Evolutionary conservation across 306 rosid genomes (phyloP), one percentile per base, ranked within the genome.

Genomic region (Castanea sativa): DNA sequence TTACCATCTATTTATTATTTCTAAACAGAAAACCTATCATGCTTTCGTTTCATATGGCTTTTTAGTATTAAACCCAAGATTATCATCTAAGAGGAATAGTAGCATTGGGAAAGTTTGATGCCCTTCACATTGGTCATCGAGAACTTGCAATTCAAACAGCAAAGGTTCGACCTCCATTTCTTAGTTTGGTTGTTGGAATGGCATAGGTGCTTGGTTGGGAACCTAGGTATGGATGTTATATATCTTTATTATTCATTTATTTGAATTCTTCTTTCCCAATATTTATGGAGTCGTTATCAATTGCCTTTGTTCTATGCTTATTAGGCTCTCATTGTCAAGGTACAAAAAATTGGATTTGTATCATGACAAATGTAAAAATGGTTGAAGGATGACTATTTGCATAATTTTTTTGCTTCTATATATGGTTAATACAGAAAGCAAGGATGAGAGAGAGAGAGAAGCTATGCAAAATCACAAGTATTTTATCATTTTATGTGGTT

Each of bases 141-240:
- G 98, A 92, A 80, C 99, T 92, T 75, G 98, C 92, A 41, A 88
- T 89, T 88, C 94, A 95, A 90, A 98, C 99, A 63, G 91, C 99
- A 38, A 92, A 84, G 85, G 89, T 89, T 53, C 98, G 99, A 73
- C 86, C 87, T 76, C 98, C 99, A 64, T 95, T 95, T 83, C 96
- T 95, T 55, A 79, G 92, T 79, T 95, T 98, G 83, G 90, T 95
- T 86, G 86, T 80, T 69, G 99, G 99, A 78, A 92, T 93, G 88
- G 96, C 96, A 19, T 87, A 95, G 86, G 93, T 92, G 35, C 89
- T 95, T 74, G 99, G 99, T 68, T 95, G 98, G 98, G 93, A 88
- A 83, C 85, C 86, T 35, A 91, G 99, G 99, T 95, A 85, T 79
- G 61, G 80, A 21, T 69, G 55, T 77, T 57, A 25, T 75, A 20